Percentiles rank a stretch among this genome's conserved stretches.
phyloP scores from a whole-genome alignment of 352 stramenopile genomes.

The Bremia lactucae region DNA sequence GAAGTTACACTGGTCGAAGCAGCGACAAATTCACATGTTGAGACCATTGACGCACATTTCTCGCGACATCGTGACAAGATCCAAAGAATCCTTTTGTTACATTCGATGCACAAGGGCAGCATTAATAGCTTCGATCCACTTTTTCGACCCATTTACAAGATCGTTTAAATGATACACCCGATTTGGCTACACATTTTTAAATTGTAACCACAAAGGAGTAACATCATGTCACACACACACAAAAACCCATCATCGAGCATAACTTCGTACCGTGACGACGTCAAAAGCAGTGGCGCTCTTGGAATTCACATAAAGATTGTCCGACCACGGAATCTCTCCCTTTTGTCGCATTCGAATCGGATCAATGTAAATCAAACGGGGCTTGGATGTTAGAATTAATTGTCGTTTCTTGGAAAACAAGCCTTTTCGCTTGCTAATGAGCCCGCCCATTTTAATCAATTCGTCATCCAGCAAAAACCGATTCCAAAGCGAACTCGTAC shows the following conservation, averaged over 20 bases:
- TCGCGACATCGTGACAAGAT: no score
- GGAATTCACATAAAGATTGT: constrained; percentile 75
- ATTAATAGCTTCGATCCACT: constrained; percentile 86
- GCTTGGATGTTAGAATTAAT: constrained; percentile 78
- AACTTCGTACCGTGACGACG: constrained; percentile 62
- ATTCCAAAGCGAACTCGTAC: constrained; percentile 77
- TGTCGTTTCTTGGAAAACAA: constrained; percentile 85
- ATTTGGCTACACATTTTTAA: constrained; percentile 62
- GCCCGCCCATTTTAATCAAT: constrained; percentile 73
- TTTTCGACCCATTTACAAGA: constrained; percentile 83
- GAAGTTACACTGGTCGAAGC: no score
- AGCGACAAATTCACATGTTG: no score
- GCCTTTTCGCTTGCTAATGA: constrained; percentile 84
- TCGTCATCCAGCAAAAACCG: constrained; percentile 82
- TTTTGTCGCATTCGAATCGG: constrained; percentile 87
- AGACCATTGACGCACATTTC: no score
- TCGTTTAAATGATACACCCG: constrained; percentile 84
- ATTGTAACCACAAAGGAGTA: no score
- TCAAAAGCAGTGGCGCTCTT: constrained; percentile 81
- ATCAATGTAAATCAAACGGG: constrained; percentile 85
- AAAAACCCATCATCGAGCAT: no score
- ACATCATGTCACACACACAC: no score
- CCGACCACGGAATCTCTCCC: constrained; percentile 81
- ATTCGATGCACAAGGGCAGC: constrained; percentile 58
- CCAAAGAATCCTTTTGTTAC: constrained; percentile 22